Evolutionary conservation across 306 rosid species (phyloP).

Genomic region (Lotus japonicus): DNA sequence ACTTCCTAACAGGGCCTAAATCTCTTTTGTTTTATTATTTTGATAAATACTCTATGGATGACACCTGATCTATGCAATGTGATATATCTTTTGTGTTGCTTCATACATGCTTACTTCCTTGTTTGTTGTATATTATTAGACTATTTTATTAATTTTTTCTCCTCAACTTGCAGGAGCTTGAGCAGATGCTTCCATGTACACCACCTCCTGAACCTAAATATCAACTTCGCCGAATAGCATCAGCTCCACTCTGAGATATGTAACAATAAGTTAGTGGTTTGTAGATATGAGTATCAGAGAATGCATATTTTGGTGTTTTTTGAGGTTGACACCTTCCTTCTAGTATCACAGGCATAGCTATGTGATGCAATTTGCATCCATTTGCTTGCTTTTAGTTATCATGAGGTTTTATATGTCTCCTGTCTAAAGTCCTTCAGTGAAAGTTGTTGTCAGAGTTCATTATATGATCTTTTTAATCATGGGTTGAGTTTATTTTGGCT

Average conservation of each 20-base stretch:
- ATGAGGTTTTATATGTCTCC: constrained; percentile 2
- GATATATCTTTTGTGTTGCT: too few relatives aligned
- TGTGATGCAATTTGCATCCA: constrained; percentile 25
- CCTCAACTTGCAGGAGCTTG: constrained; percentile 63
- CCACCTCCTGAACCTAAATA: constrained; percentile 83
- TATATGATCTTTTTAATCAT: constrained; percentile 9
- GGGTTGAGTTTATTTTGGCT: not conserved
- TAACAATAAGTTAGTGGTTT: constrained; percentile 30
- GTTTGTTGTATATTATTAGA: not conserved
- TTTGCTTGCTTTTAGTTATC: constrained; percentile 21
- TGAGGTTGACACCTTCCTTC: constrained; percentile 8
- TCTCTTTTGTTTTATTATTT: not conserved
- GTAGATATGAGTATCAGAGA: constrained; percentile 25
- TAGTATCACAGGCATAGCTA: constrained; percentile 19
- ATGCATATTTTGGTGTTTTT: constrained; percentile 8
- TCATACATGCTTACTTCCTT: too few relatives aligned
- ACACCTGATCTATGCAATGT: not conserved
- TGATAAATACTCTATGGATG: not conserved
- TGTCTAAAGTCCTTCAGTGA: constrained; percentile 10
- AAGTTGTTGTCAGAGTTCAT: constrained; percentile 19
- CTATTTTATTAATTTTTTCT: not conserved
- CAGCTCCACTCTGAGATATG: constrained; percentile 61
- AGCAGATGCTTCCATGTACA: constrained; percentile 53
- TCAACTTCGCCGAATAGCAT: constrained; percentile 85
- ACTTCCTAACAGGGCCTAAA: too few relatives aligned